Conservation (phyloP, 345 rosid genomes). For the Isatis tinctoria region DNA sequence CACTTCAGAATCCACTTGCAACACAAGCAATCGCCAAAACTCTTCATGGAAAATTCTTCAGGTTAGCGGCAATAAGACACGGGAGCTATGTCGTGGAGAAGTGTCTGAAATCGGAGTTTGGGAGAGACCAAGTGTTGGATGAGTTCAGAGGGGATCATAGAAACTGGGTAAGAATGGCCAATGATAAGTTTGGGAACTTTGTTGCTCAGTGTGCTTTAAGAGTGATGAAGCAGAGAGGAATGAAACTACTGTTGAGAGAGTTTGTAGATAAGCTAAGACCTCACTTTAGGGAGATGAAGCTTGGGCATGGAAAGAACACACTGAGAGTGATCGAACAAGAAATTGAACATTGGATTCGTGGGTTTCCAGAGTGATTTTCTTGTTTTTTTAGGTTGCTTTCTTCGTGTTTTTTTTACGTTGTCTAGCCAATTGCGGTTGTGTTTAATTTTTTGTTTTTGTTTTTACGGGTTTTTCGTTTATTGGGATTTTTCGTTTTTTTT, state of each 20-base stretch:
- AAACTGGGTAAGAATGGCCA: too few species aligned
- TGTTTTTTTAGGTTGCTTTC: not conserved
- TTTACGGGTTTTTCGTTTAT: too few species aligned
- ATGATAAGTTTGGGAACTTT: not conserved
- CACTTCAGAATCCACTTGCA: not conserved
- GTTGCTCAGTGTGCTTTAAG: slow-evolving; percentile 14
- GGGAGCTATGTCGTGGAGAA: slow-evolving; percentile 27
- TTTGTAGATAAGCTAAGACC: slow-evolving; percentile 13
- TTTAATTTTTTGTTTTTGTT: not conserved
- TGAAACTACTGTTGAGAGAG: not conserved
- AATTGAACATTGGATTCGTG: not conserved
- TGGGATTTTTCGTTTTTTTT: too few species aligned
- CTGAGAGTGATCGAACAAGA: not conserved
- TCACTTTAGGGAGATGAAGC: not conserved
- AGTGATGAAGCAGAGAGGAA: not conserved
- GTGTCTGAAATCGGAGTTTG: not conserved
- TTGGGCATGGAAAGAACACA: not conserved
- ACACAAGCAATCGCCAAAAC: not conserved
- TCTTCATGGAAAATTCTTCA: not conserved
- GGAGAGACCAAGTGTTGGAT: not conserved
- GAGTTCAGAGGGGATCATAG: too few species aligned
- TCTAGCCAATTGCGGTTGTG: not conserved
- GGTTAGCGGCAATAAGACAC: not conserved
- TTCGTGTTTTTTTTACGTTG: not conserved
- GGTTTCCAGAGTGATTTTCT: not conserved